A percentile compares a stretch with the other conserved stretches of the same genome.
phyloP scores from a whole-genome alignment of 2,329 filamentous ascomycete genomes.

The Harringtonia aguacate region DNA sequence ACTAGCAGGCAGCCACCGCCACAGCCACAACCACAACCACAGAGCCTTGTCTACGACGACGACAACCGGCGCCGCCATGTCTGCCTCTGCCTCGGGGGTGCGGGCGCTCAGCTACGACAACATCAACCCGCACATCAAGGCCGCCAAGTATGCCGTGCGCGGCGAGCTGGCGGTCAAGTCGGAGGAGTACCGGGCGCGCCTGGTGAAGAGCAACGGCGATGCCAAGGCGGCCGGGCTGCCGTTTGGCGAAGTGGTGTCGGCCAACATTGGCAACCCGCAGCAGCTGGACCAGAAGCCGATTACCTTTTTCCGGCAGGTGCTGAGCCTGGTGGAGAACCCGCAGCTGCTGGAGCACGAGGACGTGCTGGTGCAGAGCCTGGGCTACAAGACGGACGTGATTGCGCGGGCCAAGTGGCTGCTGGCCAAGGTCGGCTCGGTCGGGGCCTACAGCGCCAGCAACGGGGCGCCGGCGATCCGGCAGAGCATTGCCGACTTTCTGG shows the following conservation, averaged over 20 bases:
- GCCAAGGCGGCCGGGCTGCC: slow-evolving; percentile 41
- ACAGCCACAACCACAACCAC: neutral
- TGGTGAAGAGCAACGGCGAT: slow-evolving; percentile 46
- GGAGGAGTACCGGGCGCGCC: slow-evolving; percentile 73
- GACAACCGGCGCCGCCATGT: slow-evolving; percentile 16
- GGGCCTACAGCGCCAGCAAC: slow-evolving; percentile 91
- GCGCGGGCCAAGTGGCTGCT: slow-evolving; percentile 73
- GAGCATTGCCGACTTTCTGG: slow-evolving; percentile 86
- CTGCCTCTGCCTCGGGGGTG: slow-evolving; percentile 19
- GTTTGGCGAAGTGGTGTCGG: slow-evolving; percentile 85
- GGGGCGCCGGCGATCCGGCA: slow-evolving; percentile 79
- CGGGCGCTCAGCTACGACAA: slow-evolving; percentile 62
- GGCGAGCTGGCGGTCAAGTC: slow-evolving; percentile 91
- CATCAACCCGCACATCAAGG: slow-evolving; percentile 83
- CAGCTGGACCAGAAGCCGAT: slow-evolving; percentile 98
- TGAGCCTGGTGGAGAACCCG: slow-evolving; percentile 88
- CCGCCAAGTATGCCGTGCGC: slow-evolving; percentile 91
- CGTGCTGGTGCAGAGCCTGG: slow-evolving; percentile 62
- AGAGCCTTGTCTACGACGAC: slow-evolving; percentile 4
- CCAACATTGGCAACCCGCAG: slow-evolving; percentile 98
- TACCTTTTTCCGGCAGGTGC: slow-evolving; percentile 96
- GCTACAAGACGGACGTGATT: slow-evolving; percentile 84
- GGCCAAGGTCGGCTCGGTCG: slow-evolving; percentile 77
- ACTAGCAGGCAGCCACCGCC: neutral
- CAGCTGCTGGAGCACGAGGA: slow-evolving; percentile 71